These are phyloP conservation scores for Imleria badia DNA, from an alignment of 768 basidiomycete genomes.

Conservation along the genomic window DNA sequence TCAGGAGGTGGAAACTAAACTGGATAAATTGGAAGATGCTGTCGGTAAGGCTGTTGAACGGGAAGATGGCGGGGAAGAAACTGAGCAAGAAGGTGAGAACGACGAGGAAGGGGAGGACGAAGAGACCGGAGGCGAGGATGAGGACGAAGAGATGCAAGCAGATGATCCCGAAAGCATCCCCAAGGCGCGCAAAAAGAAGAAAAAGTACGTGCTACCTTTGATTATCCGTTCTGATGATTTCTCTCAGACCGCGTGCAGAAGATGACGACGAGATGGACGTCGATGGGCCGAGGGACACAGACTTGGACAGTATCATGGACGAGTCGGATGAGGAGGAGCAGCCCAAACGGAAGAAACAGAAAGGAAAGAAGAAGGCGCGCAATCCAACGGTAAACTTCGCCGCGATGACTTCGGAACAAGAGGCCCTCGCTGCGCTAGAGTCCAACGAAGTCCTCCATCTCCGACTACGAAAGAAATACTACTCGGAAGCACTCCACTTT, in stretches of 20 bases:
- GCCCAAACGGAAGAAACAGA: slow-evolving; percentile 39
- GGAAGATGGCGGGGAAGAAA: slow-evolving; percentile 36
- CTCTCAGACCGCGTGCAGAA: slow-evolving; percentile 24
- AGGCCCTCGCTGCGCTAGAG: slow-evolving; percentile 66
- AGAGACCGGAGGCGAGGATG: slow-evolving; percentile 38
- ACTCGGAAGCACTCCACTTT: slow-evolving; percentile 80
- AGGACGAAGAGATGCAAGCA: slow-evolving; percentile 36
- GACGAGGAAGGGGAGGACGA: slow-evolving; percentile 35
- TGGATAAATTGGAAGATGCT: slow-evolving; percentile 66
- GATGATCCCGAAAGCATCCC: slow-evolving; percentile 23
- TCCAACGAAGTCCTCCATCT: slow-evolving; percentile 64
- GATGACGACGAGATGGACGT: slow-evolving; percentile 58
- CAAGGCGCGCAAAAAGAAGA: slow-evolving; percentile 32
- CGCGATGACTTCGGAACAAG: slow-evolving; percentile 68
- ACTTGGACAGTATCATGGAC: slow-evolving; percentile 38
- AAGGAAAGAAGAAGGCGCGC: slow-evolving; percentile 51
- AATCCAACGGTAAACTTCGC: slow-evolving; percentile 73
- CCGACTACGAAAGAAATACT: slow-evolving; percentile 81
- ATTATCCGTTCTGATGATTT: slow-evolving; percentile 8
- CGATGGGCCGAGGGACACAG: slow-evolving; percentile 42
- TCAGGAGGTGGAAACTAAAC: slow-evolving; percentile 54
- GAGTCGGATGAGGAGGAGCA: slow-evolving; percentile 38
- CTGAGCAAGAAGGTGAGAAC: slow-evolving; percentile 34
- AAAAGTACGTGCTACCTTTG: slow-evolving; percentile 18
- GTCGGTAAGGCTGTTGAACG: slow-evolving; percentile 63